These are phyloP conservation scores for Botrytis elliptica DNA, from an alignment of 2,329 filamentous ascomycete species.

Conservation along the genomic window DNA sequence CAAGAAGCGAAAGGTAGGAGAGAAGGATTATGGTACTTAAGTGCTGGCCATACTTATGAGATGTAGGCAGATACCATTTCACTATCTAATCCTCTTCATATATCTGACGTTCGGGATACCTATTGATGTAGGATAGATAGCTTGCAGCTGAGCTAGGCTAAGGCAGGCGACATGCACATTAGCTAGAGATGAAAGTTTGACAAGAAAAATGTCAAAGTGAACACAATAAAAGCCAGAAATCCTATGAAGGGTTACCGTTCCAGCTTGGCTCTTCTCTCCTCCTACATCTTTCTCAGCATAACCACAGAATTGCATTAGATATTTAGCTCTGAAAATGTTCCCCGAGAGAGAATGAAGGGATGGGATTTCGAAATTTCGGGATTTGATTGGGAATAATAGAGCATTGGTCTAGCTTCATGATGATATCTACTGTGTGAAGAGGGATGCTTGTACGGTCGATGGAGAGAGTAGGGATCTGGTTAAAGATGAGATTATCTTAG, in stretches of 20 bases:
- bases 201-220: not conserved
- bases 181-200: not conserved
- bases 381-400: not conserved
- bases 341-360: not conserved
- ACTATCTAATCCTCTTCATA: not conserved
- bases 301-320: not conserved
- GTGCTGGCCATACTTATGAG: not conserved
- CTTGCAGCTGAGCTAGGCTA: no score
- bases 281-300: not conserved
- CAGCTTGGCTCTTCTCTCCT: not conserved
- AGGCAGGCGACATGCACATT: not conserved
- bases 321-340: not conserved
- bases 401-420: not conserved
- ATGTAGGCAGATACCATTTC: not conserved
- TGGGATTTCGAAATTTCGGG: not conserved
- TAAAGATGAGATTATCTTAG: not conserved
- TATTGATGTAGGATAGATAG: not conserved
- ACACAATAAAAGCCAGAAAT: not conserved
- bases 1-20: conserved; percentile 30
- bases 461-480: not conserved
- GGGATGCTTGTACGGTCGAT: not conserved
- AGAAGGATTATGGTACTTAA: conserved; percentile 38
- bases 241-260: not conserved
- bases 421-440: not conserved
- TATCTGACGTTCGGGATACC: not conserved